phyloP scores from a whole-genome alignment of 139 green algal genomes.

The Tetradesmus obliquus region DNA sequence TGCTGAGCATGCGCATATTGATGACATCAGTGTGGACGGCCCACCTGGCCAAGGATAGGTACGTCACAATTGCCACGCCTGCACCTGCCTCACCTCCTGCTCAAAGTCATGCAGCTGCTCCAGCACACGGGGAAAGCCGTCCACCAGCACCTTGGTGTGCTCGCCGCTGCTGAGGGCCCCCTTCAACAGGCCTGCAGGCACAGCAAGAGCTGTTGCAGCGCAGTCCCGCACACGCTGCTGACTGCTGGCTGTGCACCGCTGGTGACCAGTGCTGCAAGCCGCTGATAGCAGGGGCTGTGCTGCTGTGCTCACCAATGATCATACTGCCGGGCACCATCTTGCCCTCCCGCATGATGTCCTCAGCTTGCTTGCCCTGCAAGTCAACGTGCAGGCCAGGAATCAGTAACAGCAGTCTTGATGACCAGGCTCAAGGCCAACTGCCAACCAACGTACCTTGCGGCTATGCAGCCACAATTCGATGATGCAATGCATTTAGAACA shows the following conservation, averaged over 20 bases:
- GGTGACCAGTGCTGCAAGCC: not conserved
- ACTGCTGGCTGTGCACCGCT: not conserved
- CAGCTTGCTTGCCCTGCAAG: slow-evolving; percentile 51
- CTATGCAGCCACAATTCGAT: not conserved
- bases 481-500: not conserved
- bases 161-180: slow-evolving; percentile 49
- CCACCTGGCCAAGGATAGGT: not conserved
- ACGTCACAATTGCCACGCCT: not conserved
- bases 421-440: not conserved
- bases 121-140: slow-evolving; percentile 87
- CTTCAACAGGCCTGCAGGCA: slow-evolving; percentile 52
- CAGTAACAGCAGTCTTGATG: not conserved
- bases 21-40: too few relatives aligned
- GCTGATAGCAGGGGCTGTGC: not conserved
- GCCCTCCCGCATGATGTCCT: slow-evolving; percentile 53
- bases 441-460: not conserved
- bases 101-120: slow-evolving; percentile 84
- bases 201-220: not conserved
- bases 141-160: slow-evolving; percentile 69
- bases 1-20: too few relatives aligned
- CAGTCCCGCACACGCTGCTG: not conserved
- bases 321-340: slow-evolving; percentile 59
- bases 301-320: slow-evolving; percentile 55
- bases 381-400: not conserved
- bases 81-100: slow-evolving; percentile 42